Evolutionary conservation across 208 protist species (phyloP).

Genomic region (Trypanosoma avium): DNA sequence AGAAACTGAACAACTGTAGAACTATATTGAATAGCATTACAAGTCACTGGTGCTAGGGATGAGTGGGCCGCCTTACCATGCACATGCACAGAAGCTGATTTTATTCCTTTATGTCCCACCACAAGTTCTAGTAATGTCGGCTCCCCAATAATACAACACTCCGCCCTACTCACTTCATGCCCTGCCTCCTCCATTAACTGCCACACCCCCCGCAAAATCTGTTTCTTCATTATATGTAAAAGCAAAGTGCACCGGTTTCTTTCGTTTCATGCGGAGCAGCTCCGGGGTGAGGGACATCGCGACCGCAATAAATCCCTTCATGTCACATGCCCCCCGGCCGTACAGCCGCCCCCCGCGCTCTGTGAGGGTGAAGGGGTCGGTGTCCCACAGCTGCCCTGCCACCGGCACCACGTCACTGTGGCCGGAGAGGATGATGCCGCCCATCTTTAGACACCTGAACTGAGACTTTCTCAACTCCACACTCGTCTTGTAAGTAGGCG

Average conservation of each 20-base stretch:
- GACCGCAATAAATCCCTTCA: constrained; percentile 61
- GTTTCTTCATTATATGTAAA: constrained; percentile 56
- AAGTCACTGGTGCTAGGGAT: constrained; percentile 38
- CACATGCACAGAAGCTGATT: constrained; percentile 28
- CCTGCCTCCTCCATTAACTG: constrained; percentile 33
- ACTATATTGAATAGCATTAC: constrained; percentile 58
- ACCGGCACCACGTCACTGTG: constrained; percentile 60
- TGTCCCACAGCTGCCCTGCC: constrained; percentile 58
- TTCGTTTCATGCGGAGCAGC: constrained; percentile 39
- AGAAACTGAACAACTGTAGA: constrained; percentile 47
- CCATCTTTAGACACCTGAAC: too few species aligned
- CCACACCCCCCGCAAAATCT: constrained; percentile 36
- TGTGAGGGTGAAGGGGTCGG: constrained; percentile 37
- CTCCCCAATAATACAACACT: constrained; percentile 58
- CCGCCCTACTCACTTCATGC: constrained; percentile 29
- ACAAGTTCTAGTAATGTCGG: constrained; percentile 47
- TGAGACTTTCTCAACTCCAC: too few species aligned
- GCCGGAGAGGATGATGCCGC: constrained; percentile 55
- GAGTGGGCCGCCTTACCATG: constrained; percentile 42
- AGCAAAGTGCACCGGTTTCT: constrained; percentile 45
- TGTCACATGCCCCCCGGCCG: constrained; percentile 56
- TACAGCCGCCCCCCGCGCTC: constrained; percentile 47
- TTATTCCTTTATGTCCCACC: constrained; percentile 52
- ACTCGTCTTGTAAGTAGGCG: too few species aligned
- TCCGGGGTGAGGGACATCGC: constrained; percentile 49